Conservation (phyloP, 164 flowering plant species). For the Euptelea pleiosperma region DNA sequence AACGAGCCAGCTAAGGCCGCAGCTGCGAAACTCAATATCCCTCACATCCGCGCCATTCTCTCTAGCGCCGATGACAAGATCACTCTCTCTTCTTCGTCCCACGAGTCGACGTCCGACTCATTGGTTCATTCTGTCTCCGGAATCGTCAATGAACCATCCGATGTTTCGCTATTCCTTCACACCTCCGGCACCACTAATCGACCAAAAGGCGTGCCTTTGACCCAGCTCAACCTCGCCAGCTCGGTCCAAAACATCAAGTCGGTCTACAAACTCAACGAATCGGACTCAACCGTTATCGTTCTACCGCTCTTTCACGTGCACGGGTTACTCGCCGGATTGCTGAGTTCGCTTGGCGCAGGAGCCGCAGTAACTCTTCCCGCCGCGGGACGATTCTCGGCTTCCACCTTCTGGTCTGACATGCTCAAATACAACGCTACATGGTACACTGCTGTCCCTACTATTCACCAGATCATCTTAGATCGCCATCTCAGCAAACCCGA, state of each 20-base stretch:
- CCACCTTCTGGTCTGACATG: conserved; percentile 90
- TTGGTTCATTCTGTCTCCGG: conserved; percentile 6
- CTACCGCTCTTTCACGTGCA: conserved; percentile 95
- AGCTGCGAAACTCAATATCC: conserved; percentile 68
- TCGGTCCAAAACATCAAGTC: conserved; percentile 68
- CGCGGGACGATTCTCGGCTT: conserved; percentile 88
- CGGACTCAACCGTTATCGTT: conserved; percentile 82
- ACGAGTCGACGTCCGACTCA: conserved; percentile 19
- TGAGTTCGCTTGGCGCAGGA: conserved; percentile 74
- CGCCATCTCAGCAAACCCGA: conserved; percentile 66
- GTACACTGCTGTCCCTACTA: conserved; percentile 97
- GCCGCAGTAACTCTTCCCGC: conserved; percentile 78
- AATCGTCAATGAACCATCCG: conserved; percentile 62
- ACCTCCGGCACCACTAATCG: conserved; percentile 97
- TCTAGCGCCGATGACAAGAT: conserved; percentile 20
- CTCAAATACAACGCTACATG: conserved; percentile 61
- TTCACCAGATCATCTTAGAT: conserved; percentile 87
- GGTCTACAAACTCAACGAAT: conserved; percentile 65
- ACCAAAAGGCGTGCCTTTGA: conserved; percentile 91
- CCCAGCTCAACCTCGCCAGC: conserved; percentile 67
- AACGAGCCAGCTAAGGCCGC: conserved; percentile 61
- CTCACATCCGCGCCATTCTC: conserved; percentile 45
- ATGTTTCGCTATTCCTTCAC: conserved; percentile 86
- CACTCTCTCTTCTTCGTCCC: conserved; percentile 25
- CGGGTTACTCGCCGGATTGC: conserved; percentile 66